A percentile compares a stretch with the other conserved stretches of the same genome.
Evolutionary conservation across 768 basidiomycete genomes (phyloP).

Genomic region (Coprinellus aureogranulatus): DNA sequence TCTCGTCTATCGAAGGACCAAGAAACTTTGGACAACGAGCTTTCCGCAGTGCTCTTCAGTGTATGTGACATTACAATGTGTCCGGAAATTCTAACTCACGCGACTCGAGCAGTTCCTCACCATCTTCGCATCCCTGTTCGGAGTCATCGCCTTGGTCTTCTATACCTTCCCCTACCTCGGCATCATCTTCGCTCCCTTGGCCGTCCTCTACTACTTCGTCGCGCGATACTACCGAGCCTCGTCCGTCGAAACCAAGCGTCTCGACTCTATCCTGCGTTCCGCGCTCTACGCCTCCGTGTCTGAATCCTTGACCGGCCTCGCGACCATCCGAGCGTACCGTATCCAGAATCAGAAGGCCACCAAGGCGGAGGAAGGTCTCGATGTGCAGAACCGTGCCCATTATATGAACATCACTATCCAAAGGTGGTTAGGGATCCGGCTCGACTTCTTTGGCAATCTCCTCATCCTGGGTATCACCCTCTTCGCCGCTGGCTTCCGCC

Average conservation of each 20-base stretch:
- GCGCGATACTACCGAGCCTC: slow-evolving; percentile 58
- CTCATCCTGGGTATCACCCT: slow-evolving; percentile 67
- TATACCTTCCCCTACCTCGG: slow-evolving; percentile 69
- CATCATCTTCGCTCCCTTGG: slow-evolving; percentile 56
- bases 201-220: slow-evolving; percentile 49
- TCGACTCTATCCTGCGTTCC: slow-evolving; percentile 63
- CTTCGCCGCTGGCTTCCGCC: slow-evolving; percentile 63
- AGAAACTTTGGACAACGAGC: slow-evolving; percentile 50
- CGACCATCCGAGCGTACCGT: slow-evolving; percentile 61
- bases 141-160: slow-evolving; percentile 58
- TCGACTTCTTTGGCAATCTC: slow-evolving; percentile 67
- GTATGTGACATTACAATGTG: slow-evolving; percentile 20
- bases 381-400: slow-evolving; percentile 61
- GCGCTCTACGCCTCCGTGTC: slow-evolving; percentile 55
- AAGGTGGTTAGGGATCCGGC: slow-evolving; percentile 59
- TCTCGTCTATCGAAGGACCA: slow-evolving; percentile 61
- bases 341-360: slow-evolving; percentile 50
- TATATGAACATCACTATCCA: slow-evolving; percentile 66
- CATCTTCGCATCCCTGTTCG: slow-evolving; percentile 45
- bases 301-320: slow-evolving; percentile 61
- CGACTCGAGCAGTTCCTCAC: slow-evolving; percentile 32
- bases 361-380: slow-evolving; percentile 52
- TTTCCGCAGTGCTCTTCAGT: slow-evolving; percentile 46
- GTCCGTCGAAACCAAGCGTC: slow-evolving; percentile 63
- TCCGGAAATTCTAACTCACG: background rate